Evolutionary conservation across 2,329 filamentous ascomycete species (phyloP), one percentile per base, ranked within the genome.

Genomic region (Clonostachys solani): DNA sequence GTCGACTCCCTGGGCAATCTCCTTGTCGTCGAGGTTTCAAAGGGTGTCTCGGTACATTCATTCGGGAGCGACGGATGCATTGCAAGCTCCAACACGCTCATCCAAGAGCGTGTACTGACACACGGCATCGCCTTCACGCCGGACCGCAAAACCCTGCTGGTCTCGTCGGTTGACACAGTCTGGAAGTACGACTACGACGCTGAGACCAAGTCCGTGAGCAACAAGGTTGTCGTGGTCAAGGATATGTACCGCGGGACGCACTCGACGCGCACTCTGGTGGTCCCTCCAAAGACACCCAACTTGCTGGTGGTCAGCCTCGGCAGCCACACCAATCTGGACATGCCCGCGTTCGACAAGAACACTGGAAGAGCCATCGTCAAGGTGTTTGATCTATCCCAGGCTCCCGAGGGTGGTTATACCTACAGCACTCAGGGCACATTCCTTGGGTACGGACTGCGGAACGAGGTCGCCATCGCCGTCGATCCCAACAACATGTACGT

Each of bases 391-490:
- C 56, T 65, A 45, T 59, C 53, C 44, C 63, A 59, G 43, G 60
- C 61, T 8, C 68, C 68, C 1, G 49, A 60, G 1, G 54, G 45
- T 6, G 68, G 67, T 1, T 69, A 60, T 50, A 60, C 62, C 52
- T 72, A 67, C 52, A 67, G 64, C 48, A 66, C 60, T 1, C 60
- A 63, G n/a, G 68, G 68, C 6, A 62, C 62, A 47, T 61, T 67
- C 23, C 61, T 67, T 19, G 68, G 62, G 0, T 72, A 69, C 42
- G 69, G 69, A 1, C 63, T 86, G 44, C 71, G 83, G 9, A 86
- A 86, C 60, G 80, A 81, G 29, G 80, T 85, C 17, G 83, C 81
- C 12, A 68, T 86, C 35, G 74, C 67, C 6, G 75, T 78, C 44
- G 71, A 83, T 49, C 64, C 64, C 8, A 63, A 59, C 40, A 60